Base-by-base conservation (phyloP, 306 rosid genomes). In the Fragaria nilgerrensis region DNA sequence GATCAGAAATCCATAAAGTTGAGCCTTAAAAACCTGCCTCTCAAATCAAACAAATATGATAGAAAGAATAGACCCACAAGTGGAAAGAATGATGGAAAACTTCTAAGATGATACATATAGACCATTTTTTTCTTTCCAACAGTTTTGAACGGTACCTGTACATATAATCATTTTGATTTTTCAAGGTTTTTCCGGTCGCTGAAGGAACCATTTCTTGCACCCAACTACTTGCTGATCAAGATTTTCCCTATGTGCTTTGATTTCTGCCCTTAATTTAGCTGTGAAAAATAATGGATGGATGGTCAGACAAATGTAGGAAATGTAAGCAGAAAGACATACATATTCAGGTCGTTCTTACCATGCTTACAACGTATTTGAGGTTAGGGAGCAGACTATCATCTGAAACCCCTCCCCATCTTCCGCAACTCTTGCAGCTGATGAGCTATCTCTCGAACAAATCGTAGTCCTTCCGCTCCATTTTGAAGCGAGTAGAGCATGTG, bases 391-490 rank as follows among this genome's bases (percentile, higher is more conserved):
- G 68, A 27, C 81, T 73, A 87, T 85, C 89, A 75, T 79, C 89
- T 85, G 72, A 79, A 79, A 50, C 76, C 69, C 16, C 74, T 76
- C 68, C 86, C 85, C 70, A 86, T 64, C 82, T 88, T 81, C 58
- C 92, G 86, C 70, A 91, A 77, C 75, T 88, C 94, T 39, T 80
- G 87, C 75, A 91, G 78, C 73, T 83, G 91, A 73, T 70, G 81
- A 70, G 90, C 97, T 75, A 91, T 86, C 70, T 91, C 91, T 73
- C 80, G 82, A 82, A 92, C 83, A 78, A 90, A 88, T 14, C 77
- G 85, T 34, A 85, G 80, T 20, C 96, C 96, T 55, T 82, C 96
- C 53, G 77, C 79, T 71, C 93, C 93, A 72, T 78, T 84, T 72
- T 77, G 87, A 78, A 93, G 85, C 50, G 89, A 82, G 74, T 88